Conservation (phyloP, 2,329 filamentous ascomycete species). For the Colletotrichum orchidophilum region DNA sequence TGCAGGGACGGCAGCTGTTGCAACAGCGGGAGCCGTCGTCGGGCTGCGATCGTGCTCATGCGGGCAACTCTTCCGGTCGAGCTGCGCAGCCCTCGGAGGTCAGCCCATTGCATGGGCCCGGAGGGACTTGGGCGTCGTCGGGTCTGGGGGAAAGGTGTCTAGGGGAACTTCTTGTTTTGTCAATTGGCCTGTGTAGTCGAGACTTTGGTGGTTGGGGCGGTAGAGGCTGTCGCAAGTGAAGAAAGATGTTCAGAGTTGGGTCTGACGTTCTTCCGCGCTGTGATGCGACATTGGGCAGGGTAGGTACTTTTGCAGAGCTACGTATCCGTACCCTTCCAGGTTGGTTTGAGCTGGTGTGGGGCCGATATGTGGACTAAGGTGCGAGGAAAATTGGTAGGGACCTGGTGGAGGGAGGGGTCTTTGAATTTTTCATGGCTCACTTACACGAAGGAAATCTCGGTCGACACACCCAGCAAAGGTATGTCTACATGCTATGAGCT, state of each 20-base stretch:
- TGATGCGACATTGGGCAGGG: conserved; percentile 3
- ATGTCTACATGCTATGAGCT: neutral
- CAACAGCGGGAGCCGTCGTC: conserved; percentile 28
- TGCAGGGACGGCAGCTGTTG: neutral
- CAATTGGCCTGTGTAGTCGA: neutral
- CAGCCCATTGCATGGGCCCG: conserved; percentile 34
- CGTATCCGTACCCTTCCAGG: no score
- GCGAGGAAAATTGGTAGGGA: conserved; percentile 8
- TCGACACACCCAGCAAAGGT: neutral
- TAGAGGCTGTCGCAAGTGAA: neutral
- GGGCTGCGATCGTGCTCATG: conserved; percentile 24
- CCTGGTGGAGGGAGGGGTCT: neutral
- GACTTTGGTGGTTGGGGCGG: neutral
- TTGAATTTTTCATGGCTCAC: conserved; percentile 7
- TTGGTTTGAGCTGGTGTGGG: neutral
- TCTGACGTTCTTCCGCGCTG: neutral
- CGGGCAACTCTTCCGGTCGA: conserved; percentile 30
- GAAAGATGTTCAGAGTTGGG: neutral
- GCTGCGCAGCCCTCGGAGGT: conserved; percentile 30
- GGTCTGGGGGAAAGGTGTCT: neutral
- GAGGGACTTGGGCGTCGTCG: neutral
- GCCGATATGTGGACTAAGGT: neutral
- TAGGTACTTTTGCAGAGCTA: no score
- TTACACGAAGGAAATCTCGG: conserved; percentile 3
- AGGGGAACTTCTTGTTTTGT: neutral